Evolutionary conservation across 768 basidiomycete species (phyloP), one percentile per base, ranked within the genome.

Genomic region (Melanogaster broomeanus): DNA sequence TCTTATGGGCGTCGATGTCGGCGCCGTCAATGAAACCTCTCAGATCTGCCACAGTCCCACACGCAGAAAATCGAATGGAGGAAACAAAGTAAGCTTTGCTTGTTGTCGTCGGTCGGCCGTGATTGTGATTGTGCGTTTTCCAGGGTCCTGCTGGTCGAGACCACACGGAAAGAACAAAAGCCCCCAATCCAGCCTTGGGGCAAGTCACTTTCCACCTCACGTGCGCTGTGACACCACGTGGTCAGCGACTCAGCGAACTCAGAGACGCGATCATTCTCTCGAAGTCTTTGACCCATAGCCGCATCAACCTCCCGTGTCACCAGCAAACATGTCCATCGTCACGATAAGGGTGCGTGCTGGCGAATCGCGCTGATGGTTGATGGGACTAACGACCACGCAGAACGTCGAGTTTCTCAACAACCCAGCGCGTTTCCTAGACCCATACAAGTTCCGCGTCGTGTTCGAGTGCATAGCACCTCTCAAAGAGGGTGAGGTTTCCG

Each of bases 401-500:
- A 87, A 91, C 68, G 88, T 90, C 58, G 87, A 91, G 68, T 93
- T 94, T 59, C 77, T 96, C 65, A 94, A 93, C 75, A 95, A 95
- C 72, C 93, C 93, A 7, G 92, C 93, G 16, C 82, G 84, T 59
- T 98, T 98, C 71, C 82, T 87, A 11, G 94, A 98, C 64, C 77
- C 85, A 25, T 98, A 98, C 72, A 81, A 83, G 59, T 97, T 98
- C 70, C 85, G 90, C 57, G 94, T 98, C 64, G 96, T 93, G 2
- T 99, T 99, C 60, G 97, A 98, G 68, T 98, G 94, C 68, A 93
- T 98, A 59, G 88, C 93, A 11, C 84, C 86, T 6, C 78, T 98
- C 45, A 83, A 87, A 62, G 95, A 98, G 61, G 95, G 93, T 91
- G 52, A 56, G 76, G 61, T 9, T 22, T 31, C 21, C 37, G 24